These are phyloP conservation scores for Annulohypoxylon nitens DNA, from an alignment of 495 filamentous ascomycete species.

Conservation along the genomic window DNA sequence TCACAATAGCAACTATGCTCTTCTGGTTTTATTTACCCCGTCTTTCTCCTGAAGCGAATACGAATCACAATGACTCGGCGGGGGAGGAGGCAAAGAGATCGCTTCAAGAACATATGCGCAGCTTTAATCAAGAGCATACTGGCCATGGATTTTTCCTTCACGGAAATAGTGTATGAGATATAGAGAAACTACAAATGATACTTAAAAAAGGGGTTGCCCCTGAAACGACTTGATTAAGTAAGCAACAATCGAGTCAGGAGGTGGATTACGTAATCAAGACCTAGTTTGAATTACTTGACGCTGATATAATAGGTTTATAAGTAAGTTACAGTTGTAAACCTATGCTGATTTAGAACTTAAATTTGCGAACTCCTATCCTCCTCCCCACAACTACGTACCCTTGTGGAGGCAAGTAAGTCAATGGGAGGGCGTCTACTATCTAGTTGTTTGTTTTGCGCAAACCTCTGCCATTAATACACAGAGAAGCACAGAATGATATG, in stretches of 20 bases:
- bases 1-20: not conserved
- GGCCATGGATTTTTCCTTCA: too few species aligned
- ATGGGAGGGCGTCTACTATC: not conserved
- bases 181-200: not conserved
- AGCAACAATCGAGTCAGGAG: too few species aligned
- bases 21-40: constrained; percentile 9
- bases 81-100: not conserved
- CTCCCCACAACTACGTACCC: too few species aligned
- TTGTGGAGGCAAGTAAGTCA: too few species aligned
- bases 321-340: too few species aligned
- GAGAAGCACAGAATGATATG: constrained; percentile 63
- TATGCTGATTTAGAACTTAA: too few species aligned
- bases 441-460: constrained; percentile 52
- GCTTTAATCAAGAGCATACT: not conserved
- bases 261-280: not conserved
- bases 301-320: too few species aligned
- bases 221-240: too few species aligned
- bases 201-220: not conserved
- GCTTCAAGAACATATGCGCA: not conserved
- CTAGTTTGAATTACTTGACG: too few species aligned
- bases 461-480: constrained; percentile 65
- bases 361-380: too few species aligned
- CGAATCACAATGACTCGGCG: not conserved
- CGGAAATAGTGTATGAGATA: not conserved
- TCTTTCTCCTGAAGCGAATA: not conserved